Base-by-base conservation (phyloP, 2,329 filamentous ascomycete species). In the Cytospora piceicola region DNA sequence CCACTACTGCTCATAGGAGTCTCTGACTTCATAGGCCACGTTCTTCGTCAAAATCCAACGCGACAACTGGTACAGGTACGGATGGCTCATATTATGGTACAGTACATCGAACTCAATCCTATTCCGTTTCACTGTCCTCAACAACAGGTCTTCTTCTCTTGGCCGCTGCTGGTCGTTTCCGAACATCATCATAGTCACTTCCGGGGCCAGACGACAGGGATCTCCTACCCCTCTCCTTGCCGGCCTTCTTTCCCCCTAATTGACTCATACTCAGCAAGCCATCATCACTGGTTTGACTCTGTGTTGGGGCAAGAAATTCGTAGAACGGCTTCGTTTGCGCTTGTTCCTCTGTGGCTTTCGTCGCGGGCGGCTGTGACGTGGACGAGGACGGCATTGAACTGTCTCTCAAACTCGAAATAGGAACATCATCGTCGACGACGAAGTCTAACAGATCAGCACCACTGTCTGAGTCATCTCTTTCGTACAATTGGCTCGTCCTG, bases 391-490 rank as follows among this genome's bases (percentile, higher is more conserved):
- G 42, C 12, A 61, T 65, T 22, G 67, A 64, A 9, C 36, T n/a
- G 17, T 56, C 58, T 30, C 54, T 27, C n/a, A 59, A 4, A 27
- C 65, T 68, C 29, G 65, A 67, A 15, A 64, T 58, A 14, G 64
- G 64, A 9, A 52, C 65, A 34, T 88, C 75, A 75, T 87, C 75
- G 69, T 79, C 74, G 72, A 88, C 79, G 71, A 91, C 73, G 76
- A 91, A 83, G 77, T 87, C 78, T 70, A 85, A 64, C 17, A 87
- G 73, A 69, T 86, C 84, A 54, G 75, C 78, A 15, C 81, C 82
- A 65, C 78, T 77, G 65, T 85, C 83, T 0, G 80, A 83, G 17
- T 78, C 82, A 68, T 81, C 79, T 22, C 76, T 79, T 58, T 81
- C 79, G 65, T 80, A 73, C 64, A 80, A 68, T 68, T 84, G 82